Evolutionary conservation across 495 filamentous ascomycete species (phyloP), one percentile per base, ranked within the genome.

Genomic region (Sphaerosporella brunnea): DNA sequence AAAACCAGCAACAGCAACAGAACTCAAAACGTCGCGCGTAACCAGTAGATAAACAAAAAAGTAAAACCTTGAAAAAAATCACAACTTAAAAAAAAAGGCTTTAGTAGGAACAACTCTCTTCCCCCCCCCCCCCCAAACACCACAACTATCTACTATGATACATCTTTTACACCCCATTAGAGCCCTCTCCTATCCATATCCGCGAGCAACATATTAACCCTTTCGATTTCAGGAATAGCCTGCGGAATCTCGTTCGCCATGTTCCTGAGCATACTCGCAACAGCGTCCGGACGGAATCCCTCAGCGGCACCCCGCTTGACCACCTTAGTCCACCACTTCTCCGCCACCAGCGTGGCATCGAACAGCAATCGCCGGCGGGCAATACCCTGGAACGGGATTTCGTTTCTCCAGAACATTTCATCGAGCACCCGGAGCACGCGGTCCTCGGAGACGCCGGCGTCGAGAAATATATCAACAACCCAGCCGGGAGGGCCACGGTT

Each of bases 401-500:
- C 82, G 53, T 92, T 78, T 35, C 76, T 73, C 62, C 88, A 87
- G 58, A 79, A 86, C 69, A 93, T 78, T 25, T 67, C 66, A 60
- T 95, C 90, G 5, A 97, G 71, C 28, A 85, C 76, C 15, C 76
- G 67, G 53, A 83, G 70, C 13, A 95, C 67, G 1, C 77, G 69
- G 51, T 93, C 82, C 53, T 78, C 77, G 8, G 80, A 68, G 18
- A 93, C 76, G 9, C 72, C 74, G 15, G 94, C 71, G 32, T 79
- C 73, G 21, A 92, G 61, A 58, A 96, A 82, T 1, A 84, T 66
- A 58, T 86, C 77, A 23, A 90, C 68, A 1, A 88, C 78, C 90
- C 90, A 97, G 48, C 71, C 74, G 9, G 77, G 62, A 3, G 82
- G 77, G 26, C 73, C 73, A 8, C 74, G 69, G 41, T 74, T 70